A percentile compares a stretch with the other conserved stretches of the same genome.
Conservation (phyloP, 2,329 filamentous ascomycete species). For the Piedraia hortae region DNA sequence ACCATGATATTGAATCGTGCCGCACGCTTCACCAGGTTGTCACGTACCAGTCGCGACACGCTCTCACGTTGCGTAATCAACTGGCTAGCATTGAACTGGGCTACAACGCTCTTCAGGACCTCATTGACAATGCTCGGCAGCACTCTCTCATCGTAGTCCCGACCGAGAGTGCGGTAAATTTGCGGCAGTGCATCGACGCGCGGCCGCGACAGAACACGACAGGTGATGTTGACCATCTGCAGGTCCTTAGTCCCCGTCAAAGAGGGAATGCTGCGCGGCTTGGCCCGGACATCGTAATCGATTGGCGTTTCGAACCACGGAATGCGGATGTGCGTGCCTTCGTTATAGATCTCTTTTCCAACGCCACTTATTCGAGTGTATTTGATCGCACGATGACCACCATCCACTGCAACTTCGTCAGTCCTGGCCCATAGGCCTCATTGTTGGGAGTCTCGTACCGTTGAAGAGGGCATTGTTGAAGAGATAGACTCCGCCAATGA, state of each 20-base stretch:
- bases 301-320: constrained; percentile 96
- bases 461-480: constrained; percentile 41
- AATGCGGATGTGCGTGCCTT: constrained; percentile 87
- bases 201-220: constrained; percentile 86
- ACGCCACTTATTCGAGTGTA: constrained; percentile 76
- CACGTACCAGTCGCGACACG: constrained; percentile 68
- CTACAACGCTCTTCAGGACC: constrained; percentile 94
- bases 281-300: constrained; percentile 90
- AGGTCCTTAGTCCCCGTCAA: constrained; percentile 96
- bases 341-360: constrained; percentile 79
- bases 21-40: constrained; percentile 73
- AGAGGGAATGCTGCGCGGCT: constrained; percentile 86
- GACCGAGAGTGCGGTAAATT: constrained; percentile 87
- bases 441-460: constrained; percentile 18
- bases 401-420: constrained; percentile 34
- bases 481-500: constrained; percentile 26
- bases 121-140: constrained; percentile 97
- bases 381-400: constrained; percentile 96
- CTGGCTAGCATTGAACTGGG: constrained; percentile 94
- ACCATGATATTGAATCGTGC: constrained; percentile 92
- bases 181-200: constrained; percentile 70
- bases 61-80: constrained; percentile 98
- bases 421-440: neutral
- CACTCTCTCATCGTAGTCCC: constrained; percentile 92
- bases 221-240: constrained; percentile 99